Conservation (phyloP, 495 filamentous ascomycete species). For the Annulohypoxylon moriforme region DNA sequence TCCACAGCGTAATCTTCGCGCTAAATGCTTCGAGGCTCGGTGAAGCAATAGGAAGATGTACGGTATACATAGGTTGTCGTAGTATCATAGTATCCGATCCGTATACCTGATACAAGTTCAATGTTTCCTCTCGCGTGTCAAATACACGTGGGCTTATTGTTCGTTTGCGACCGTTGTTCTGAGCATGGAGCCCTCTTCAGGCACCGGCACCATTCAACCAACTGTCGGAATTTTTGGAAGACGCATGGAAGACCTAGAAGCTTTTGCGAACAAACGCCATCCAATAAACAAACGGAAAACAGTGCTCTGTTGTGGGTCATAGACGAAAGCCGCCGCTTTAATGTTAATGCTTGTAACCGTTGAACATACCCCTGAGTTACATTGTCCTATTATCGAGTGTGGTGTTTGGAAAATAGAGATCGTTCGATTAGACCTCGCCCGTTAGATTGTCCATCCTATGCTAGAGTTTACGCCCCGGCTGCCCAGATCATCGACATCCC, state of each 20-base stretch:
- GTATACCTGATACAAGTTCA: slow-evolving; percentile 15
- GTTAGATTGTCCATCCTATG: slow-evolving; percentile 24
- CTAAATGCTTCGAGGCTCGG: slow-evolving; percentile 13
- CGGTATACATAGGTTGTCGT: not conserved
- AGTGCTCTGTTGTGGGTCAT: slow-evolving; percentile 7
- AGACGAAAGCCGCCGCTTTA: slow-evolving; percentile 21
- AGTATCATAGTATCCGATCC: not conserved
- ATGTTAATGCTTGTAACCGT: slow-evolving; percentile 32
- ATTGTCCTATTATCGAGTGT: not conserved
- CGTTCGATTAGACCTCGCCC: slow-evolving; percentile 21
- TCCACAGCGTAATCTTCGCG: slow-evolving; percentile 2
- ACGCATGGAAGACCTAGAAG: slow-evolving; percentile 42
- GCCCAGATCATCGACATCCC: slow-evolving; percentile 15
- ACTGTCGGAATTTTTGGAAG: slow-evolving; percentile 40
- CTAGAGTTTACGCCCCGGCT: slow-evolving; percentile 5
- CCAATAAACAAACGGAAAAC: slow-evolving; percentile 14
- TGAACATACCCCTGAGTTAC: slow-evolving; percentile 17
- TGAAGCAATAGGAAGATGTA: slow-evolving; percentile 19
- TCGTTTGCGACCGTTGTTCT: slow-evolving; percentile 18
- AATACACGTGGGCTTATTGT: slow-evolving; percentile 30
- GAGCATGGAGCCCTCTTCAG: slow-evolving; percentile 5
- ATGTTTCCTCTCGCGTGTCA: slow-evolving; percentile 18
- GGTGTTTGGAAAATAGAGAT: slow-evolving; percentile 20
- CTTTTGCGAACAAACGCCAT: slow-evolving; percentile 16
- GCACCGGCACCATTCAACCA: slow-evolving; percentile 3